These are phyloP conservation scores for Penicillium crystallinum DNA, from an alignment of 495 filamentous ascomycete species.

Conservation along the genomic window DNA sequence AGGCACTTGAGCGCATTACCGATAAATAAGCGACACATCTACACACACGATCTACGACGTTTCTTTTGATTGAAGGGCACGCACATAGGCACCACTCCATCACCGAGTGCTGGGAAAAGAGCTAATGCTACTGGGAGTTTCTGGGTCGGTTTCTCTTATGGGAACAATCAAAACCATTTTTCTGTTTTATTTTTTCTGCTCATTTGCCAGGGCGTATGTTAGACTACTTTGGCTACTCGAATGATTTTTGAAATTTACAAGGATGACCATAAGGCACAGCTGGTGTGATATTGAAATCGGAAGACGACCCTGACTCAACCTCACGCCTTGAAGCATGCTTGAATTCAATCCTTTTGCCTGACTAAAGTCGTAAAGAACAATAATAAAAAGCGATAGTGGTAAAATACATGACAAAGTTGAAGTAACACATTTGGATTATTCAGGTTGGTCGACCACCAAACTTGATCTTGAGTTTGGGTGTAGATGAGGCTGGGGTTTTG, in stretches of 20 bases:
- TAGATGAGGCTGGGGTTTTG: constrained; percentile 20
- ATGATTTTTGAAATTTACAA: neutral
- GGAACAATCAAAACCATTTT: constrained; percentile 35
- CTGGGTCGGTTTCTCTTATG: constrained; percentile 38
- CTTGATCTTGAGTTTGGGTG: constrained; percentile 42
- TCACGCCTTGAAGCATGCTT: constrained; percentile 17
- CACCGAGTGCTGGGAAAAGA: constrained; percentile 13
- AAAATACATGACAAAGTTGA: constrained; percentile 19
- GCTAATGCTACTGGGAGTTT: constrained; percentile 38
- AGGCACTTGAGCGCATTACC: constrained; percentile 62
- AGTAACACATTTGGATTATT: constrained; percentile 4
- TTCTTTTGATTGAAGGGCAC: constrained; percentile 18
- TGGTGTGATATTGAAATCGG: constrained; percentile 10
- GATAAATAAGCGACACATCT: constrained; percentile 35
- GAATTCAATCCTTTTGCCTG: neutral
- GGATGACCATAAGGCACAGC: neutral
- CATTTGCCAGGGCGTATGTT: neutral
- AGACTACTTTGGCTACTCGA: constrained; percentile 1
- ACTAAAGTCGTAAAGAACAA: neutral
- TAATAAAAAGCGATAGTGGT: constrained; percentile 8
- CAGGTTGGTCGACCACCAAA: constrained; percentile 36
- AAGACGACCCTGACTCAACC: constrained; percentile 6
- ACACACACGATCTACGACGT: constrained; percentile 15
- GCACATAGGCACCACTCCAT: constrained; percentile 13
- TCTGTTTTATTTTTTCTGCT: constrained; percentile 16